Evolutionary conservation across 2,329 filamentous ascomycete genomes (phyloP), one percentile per base, ranked within the genome.

Genomic region (Pseudocercospora fuligena): DNA sequence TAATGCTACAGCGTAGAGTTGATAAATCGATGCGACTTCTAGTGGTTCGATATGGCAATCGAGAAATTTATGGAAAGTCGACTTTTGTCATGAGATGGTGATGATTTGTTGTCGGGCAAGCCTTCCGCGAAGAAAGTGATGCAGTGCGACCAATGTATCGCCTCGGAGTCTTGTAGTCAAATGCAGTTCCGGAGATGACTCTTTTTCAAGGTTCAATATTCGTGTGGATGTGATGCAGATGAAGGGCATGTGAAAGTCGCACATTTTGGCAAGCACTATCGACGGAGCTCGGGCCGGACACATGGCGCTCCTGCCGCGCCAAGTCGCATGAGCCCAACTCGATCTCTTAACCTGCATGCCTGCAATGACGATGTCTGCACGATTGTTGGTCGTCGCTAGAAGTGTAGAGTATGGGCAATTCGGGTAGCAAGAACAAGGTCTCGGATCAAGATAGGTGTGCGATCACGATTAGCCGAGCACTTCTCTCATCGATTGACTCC

Each of bases 391-490:
- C 51, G 21, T n/a, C 21, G 21, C 14, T 54, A 6, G 7, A 54
- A 25, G 21, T 25, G 63, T 14, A 19, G n/a, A 58, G 61, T 46
- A 91, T 91, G 89, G 89, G 89, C 56, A 91, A 90, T 78, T 80
- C 85, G 60, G 80, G 81, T 73, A 90, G 88, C 78, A 81, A 86
- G 64, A 85, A 87, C 75, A 91, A 88, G 79, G 87, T 91, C 68
- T 90, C 89, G 36, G 86, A 88, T 74, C 94, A 97, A 83, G 94
- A 98, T 82, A 93, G 93, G 94, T 97, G 78, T 74, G 87, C 79
- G 16, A 60, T 31, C 53, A 11, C 47, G 29, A 29, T 27, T 60
- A 63, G 51, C 19, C 63, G 46, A 36, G 51, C 64, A 14, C 60
- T 53, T 14, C 49, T 58, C 64, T 47, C 36, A 61, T 58, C 47